Percentiles rank a stretch among this genome's conserved stretches.
Conservation (phyloP, 257 asterid genomes). For the Solanum sejunctum region DNA sequence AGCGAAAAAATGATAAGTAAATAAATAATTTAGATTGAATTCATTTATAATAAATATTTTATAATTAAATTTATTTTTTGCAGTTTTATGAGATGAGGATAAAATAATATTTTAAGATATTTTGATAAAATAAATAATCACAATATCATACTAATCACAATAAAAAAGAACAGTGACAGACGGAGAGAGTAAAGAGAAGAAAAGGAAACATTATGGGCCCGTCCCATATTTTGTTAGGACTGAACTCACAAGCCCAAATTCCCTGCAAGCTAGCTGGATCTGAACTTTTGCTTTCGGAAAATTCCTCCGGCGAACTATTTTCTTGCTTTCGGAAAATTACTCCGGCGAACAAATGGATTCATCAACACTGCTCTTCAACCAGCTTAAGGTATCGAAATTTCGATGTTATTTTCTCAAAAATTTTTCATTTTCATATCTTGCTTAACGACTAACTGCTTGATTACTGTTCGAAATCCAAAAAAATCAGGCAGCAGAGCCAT, state of each 20-base stretch:
- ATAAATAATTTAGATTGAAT: no score
- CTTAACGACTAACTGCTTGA: not conserved
- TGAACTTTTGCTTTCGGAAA: not conserved
- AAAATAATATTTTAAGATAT: no score
- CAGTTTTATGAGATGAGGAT: no score
- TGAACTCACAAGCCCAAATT: not conserved
- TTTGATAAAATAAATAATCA: no score
- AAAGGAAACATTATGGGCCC: not conserved
- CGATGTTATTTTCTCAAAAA: not conserved
- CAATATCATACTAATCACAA: no score
- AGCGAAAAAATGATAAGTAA: no score
- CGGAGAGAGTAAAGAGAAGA: no score
- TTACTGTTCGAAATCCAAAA: not conserved
- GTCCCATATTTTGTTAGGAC: not conserved
- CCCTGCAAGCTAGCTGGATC: not conserved
- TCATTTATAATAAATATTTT: no score
- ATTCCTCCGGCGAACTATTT: not conserved
- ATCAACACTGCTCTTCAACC: conserved; percentile 49
- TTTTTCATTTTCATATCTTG: not conserved
- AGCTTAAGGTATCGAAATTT: conserved; percentile 52
- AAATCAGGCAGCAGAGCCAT: conserved; percentile 66
- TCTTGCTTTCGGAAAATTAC: not conserved
- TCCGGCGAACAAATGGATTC: conserved; percentile 31
- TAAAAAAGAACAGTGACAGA: no score
- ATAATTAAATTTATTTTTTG: no score